Percentiles rank a stretch among this genome's conserved stretches.
Conservation (phyloP, 495 filamentous ascomycete genomes). For the Talaromyces liani region DNA sequence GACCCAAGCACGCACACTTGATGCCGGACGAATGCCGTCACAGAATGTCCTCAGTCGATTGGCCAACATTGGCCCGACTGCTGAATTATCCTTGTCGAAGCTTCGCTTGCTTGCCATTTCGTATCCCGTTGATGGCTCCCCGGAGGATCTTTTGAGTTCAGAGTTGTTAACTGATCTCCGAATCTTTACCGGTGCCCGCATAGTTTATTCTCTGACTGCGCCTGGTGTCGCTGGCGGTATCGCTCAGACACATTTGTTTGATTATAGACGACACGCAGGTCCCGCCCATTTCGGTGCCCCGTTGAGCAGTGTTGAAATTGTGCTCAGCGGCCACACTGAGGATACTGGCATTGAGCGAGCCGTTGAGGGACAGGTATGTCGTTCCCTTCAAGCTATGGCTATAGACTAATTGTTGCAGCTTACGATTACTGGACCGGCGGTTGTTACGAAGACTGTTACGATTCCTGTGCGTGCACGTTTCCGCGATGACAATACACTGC, state of each 20-base stretch:
- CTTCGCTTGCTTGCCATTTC: slow-evolving; percentile 50
- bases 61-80: slow-evolving; percentile 49
- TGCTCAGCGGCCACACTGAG: slow-evolving; percentile 52
- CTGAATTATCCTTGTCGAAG: slow-evolving; percentile 62
- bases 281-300: slow-evolving; percentile 76
- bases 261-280: slow-evolving; percentile 61
- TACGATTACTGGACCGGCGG: slow-evolving; percentile 32
- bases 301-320: slow-evolving; percentile 69
- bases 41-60: slow-evolving; percentile 34
- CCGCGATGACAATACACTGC: slow-evolving; percentile 34
- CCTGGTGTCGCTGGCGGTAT: slow-evolving; percentile 78
- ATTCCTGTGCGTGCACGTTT: slow-evolving; percentile 27
- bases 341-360: slow-evolving; percentile 44
- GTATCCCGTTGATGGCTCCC: slow-evolving; percentile 26
- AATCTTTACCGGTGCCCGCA: slow-evolving; percentile 67
- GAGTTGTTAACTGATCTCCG: slow-evolving; percentile 69
- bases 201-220: slow-evolving; percentile 80
- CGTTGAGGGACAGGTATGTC: slow-evolving; percentile 52
- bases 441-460: slow-evolving; percentile 23
- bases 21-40: slow-evolving; percentile 58
- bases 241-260: slow-evolving; percentile 74
- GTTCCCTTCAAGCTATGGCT: slow-evolving; percentile 7
- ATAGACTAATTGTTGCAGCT: slow-evolving; percentile 20
- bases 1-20: slow-evolving; percentile 59
- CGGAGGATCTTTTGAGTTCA: slow-evolving; percentile 46